A percentile compares a stretch with the other conserved stretches of the same genome.
phyloP scores from a whole-genome alignment of 2,329 filamentous ascomycete genomes.

The Paraphaeosphaeria sporulosa region DNA sequence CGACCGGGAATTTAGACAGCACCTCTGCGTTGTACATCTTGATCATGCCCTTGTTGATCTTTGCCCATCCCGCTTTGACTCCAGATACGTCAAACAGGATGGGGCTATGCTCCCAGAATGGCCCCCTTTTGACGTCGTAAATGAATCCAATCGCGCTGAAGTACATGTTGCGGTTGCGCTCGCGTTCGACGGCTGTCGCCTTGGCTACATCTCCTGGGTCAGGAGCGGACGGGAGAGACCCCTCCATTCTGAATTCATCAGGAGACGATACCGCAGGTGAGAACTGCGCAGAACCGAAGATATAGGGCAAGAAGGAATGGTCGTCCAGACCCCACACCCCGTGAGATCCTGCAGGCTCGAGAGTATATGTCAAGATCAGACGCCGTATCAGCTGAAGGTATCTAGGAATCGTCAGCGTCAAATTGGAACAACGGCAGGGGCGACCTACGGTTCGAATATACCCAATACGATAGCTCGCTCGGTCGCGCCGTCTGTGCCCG shows the following conservation, averaged over 20 bases:
- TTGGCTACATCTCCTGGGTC: constrained; percentile 71
- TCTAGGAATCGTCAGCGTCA: constrained; percentile 51
- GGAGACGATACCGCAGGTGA: constrained; percentile 72
- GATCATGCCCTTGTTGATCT: constrained; percentile 98
- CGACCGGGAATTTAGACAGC: constrained; percentile 93
- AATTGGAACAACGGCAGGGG: neutral
- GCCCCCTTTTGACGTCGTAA: constrained; percentile 93
- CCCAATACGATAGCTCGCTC: constrained; percentile 84
- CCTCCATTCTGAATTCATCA: constrained; percentile 73
- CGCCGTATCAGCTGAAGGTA: constrained; percentile 82
- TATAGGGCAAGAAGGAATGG: constrained; percentile 91
- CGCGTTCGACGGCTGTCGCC: constrained; percentile 49
- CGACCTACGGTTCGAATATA: constrained; percentile 78
- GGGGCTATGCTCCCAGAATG: constrained; percentile 94
- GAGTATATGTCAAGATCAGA: constrained; percentile 87
- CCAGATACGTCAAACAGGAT: constrained; percentile 95
- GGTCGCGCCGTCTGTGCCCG: constrained; percentile 62
- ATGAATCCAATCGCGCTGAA: constrained; percentile 97
- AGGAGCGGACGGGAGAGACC: constrained; percentile 73
- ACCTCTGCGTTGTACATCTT: constrained; percentile 99
- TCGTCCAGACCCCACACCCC: constrained; percentile 99
- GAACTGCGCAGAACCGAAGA: constrained; percentile 92
- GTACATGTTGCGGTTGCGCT: constrained; percentile 70
- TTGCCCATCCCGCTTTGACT: constrained; percentile 88
- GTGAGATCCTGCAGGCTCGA: constrained; percentile 95